These are phyloP conservation scores for Sporothrix brasiliensis DNA, from an alignment of 2,329 filamentous ascomycete species.

Conservation along the genomic window DNA sequence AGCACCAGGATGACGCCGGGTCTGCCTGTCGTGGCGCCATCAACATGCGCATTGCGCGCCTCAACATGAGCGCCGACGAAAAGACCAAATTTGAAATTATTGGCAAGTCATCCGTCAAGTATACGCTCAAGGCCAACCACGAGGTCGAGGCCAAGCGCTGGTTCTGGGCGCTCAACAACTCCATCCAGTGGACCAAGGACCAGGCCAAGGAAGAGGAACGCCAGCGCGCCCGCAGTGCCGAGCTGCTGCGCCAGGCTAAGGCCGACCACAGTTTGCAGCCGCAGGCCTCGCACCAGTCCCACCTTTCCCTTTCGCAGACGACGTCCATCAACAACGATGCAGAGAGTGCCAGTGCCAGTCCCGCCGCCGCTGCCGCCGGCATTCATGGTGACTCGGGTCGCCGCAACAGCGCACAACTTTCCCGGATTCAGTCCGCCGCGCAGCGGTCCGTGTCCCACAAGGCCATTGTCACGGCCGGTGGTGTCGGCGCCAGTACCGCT, in stretches of 20 bases:
- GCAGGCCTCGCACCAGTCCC: slow-evolving; percentile 45
- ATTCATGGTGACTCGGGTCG: slow-evolving; percentile 23
- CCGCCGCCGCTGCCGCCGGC: slow-evolving; percentile 48
- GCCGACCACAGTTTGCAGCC: slow-evolving; percentile 54
- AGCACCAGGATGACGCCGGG: slow-evolving; percentile 95
- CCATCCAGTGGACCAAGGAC: slow-evolving; percentile 97
- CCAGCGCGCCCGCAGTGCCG: slow-evolving; percentile 72
- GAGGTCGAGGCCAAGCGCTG: slow-evolving; percentile 97
- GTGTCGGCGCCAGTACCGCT: slow-evolving; percentile 49
- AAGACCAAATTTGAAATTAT: slow-evolving; percentile 98
- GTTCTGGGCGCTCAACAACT: slow-evolving; percentile 99
- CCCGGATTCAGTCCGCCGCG: slow-evolving; percentile 47
- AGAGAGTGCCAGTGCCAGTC: slow-evolving; percentile 57
- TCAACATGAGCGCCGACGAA: slow-evolving; percentile 95
- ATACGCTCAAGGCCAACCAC: slow-evolving; percentile 96
- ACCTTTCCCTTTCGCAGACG: slow-evolving; percentile 43
- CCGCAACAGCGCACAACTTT: slow-evolving; percentile 52
- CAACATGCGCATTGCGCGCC: slow-evolving; percentile 94
- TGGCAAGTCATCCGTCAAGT: slow-evolving; percentile 97
- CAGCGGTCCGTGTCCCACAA: slow-evolving; percentile 39
- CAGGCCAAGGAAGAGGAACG: slow-evolving; percentile 89
- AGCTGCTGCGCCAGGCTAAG: slow-evolving; percentile 76
- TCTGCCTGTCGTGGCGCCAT: slow-evolving; percentile 96
- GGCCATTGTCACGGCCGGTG: slow-evolving; percentile 43
- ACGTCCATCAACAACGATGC: slow-evolving; percentile 52